A percentile compares a stretch with the other conserved stretches of the same genome.
phyloP scores from a whole-genome alignment of 2,329 filamentous ascomycete species.

The Xylariaceae sp. region DNA sequence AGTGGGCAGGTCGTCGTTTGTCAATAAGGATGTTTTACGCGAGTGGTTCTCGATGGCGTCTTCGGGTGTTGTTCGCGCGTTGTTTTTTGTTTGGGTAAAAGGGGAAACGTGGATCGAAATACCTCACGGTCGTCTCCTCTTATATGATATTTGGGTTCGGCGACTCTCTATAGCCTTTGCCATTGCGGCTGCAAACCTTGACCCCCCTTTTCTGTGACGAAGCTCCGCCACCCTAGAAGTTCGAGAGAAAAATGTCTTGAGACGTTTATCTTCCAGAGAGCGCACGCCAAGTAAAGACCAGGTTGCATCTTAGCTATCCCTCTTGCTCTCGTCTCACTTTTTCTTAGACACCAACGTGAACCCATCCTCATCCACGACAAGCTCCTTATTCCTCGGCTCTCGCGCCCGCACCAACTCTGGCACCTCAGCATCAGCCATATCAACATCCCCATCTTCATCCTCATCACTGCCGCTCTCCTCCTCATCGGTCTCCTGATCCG shows the following conservation, averaged over 20 bases:
- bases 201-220: no score
- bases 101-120: no score
- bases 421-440: slow-evolving; percentile 71
- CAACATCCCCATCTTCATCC: slow-evolving; percentile 56
- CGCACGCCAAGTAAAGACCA: no score
- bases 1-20: no score
- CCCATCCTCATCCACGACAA: slow-evolving; percentile 76
- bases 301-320: slow-evolving; percentile 4
- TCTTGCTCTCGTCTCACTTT: slow-evolving; percentile 44
- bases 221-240: no score
- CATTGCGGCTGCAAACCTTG: no score
- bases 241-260: no score
- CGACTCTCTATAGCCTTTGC: slow-evolving; percentile 27
- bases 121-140: no score
- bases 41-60: slow-evolving; percentile 15
- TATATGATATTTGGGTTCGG: no score
- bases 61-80: slow-evolving; percentile 11
- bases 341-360: slow-evolving; percentile 72
- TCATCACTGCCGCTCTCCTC: slow-evolving; percentile 55
- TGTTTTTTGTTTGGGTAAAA: slow-evolving; percentile 16
- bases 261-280: no score
- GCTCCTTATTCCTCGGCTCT: slow-evolving; percentile 60
- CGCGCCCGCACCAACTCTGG: slow-evolving; percentile 49
- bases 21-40: no score
- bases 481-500: slow-evolving; percentile 45